A percentile compares a stretch with the other conserved stretches of the same genome.
phyloP scores from a whole-genome alignment of 2,329 filamentous ascomycete species.

The Botrytis deweyae region DNA sequence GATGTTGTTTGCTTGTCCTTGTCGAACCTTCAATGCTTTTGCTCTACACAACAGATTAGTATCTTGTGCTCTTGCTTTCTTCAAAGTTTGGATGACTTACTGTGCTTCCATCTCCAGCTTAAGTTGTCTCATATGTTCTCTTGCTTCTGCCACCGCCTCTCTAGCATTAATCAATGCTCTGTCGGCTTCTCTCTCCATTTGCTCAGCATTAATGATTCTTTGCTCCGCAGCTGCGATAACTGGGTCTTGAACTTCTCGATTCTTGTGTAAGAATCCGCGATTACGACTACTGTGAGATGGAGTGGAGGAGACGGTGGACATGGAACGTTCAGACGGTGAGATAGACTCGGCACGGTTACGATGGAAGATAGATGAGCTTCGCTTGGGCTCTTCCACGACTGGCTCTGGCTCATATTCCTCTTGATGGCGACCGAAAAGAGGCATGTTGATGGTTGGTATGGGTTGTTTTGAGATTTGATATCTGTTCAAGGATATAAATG shows the following conservation, averaged over 20 bases:
- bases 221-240: slow-evolving; percentile 16
- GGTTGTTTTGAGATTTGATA: not conserved
- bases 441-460: slow-evolving; percentile 9
- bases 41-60: slow-evolving; percentile 12
- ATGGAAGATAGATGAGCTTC: slow-evolving; percentile 18
- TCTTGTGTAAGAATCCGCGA: slow-evolving; percentile 17
- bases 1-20: slow-evolving; percentile 16
- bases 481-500: not conserved
- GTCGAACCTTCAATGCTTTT: slow-evolving; percentile 9
- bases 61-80: not conserved
- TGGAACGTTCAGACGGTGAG: slow-evolving; percentile 14
- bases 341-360: slow-evolving; percentile 12
- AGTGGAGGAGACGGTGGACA: slow-evolving; percentile 8
- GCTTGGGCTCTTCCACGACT: slow-evolving; percentile 16
- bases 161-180: slow-evolving; percentile 15
- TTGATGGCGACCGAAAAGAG: slow-evolving; percentile 17
- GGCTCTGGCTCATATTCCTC: slow-evolving; percentile 10
- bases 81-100: not conserved
- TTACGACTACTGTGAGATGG: not conserved
- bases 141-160: slow-evolving; percentile 15
- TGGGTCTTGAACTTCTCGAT: slow-evolving; percentile 10
- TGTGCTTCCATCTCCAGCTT: slow-evolving; percentile 15
- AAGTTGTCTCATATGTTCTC: slow-evolving; percentile 15
- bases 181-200: slow-evolving; percentile 18
- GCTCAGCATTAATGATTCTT: slow-evolving; percentile 17